Evolutionary conservation across 768 basidiomycete species (phyloP), one percentile per base, ranked within the genome.

Genomic region (Paxillus rubicundulus): DNA sequence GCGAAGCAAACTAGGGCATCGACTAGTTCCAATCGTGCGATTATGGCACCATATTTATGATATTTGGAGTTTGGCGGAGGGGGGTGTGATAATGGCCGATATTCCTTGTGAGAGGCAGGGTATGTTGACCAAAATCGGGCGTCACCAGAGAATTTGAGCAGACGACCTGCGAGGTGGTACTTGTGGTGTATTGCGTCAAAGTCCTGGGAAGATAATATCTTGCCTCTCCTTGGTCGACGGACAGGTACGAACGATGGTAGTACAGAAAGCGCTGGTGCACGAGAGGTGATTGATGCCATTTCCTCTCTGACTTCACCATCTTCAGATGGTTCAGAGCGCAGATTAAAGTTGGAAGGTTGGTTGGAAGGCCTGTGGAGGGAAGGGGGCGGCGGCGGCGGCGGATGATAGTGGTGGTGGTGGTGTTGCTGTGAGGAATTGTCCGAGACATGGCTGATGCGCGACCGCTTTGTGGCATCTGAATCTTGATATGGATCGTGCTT

Each of bases 1-100:
- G 87, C 82, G 71, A 92, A 93, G 70, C 86, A 87, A 39, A 92
- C 74, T 51, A 92, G 78, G 39, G 90, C 86, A 68, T 93, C 89
- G 37, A 90, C 71, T 43, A 89, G 83, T 66, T 92, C 90, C 17
- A 92, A 77, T 21, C 87, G 80, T 27, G 87, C 86, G 62, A 92
- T 86, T 57, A 89, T 71, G 18, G 83, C 82, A 17, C 86, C 88
- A 57, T 82, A 78, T 65, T 85, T 86, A 67, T 89, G 85, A 66
- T 92, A 92, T 34, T 79, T 71, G 0, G 88, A 88, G 55, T 78
- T 79, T 10, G 80, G 77, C 5, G 79, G 74, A 6, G 87, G 87
- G 2, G 89, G 86, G 57, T 81, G 75, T 5, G 74, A 67, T 12
- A 90, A 72, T 7, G 86, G 80, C 16, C 79, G 76, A 66, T 82